Percentiles rank a stretch among this genome's conserved stretches.
Evolutionary conservation across 176 grass and related monocot species (phyloP).

Genomic region (Aegilops bicornis): DNA sequence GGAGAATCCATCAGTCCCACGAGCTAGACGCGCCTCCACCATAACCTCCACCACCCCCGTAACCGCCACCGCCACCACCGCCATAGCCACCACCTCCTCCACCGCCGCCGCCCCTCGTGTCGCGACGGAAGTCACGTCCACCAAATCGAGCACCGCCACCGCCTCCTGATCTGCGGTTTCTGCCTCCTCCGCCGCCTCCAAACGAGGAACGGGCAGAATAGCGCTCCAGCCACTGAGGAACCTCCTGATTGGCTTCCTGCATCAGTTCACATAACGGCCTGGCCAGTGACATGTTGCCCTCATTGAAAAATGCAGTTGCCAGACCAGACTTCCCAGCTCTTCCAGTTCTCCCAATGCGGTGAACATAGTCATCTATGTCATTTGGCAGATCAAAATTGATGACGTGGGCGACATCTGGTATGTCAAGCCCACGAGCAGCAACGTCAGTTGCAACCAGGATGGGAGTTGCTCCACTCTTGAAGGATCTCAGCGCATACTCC

Average conservation of each 20-base stretch:
- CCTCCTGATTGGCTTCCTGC: conserved; percentile 86
- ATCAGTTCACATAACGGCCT: conserved; percentile 62
- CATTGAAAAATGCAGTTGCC: conserved; percentile 87
- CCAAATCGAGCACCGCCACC: conserved; percentile 64
- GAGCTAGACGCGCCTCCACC: conserved; percentile 61
- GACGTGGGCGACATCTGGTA: conserved; percentile 86
- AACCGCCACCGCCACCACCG: not conserved
- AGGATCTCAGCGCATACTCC: conserved; percentile 72
- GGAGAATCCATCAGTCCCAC: conserved; percentile 57
- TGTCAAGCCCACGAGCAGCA: conserved; percentile 89
- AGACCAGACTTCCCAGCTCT: conserved; percentile 67
- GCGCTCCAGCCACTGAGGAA: conserved; percentile 64
- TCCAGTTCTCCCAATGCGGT: conserved; percentile 83
- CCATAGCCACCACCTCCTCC: conserved; percentile 27
- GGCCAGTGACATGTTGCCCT: conserved; percentile 55
- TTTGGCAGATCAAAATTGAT: conserved; percentile 96
- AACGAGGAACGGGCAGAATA: conserved; percentile 57
- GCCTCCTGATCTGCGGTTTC: conserved; percentile 65
- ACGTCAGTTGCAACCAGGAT: conserved; percentile 94
- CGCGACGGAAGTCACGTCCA: conserved; percentile 69
- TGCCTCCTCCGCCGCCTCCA: conserved; percentile 63
- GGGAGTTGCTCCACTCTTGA: conserved; percentile 81
- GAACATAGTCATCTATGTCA: conserved; percentile 86
- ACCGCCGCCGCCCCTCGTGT: conserved; percentile 48
- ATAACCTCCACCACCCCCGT: conserved; percentile 28